phyloP scores from a whole-genome alignment of 345 rosid species.

The Linum trigynum region DNA sequence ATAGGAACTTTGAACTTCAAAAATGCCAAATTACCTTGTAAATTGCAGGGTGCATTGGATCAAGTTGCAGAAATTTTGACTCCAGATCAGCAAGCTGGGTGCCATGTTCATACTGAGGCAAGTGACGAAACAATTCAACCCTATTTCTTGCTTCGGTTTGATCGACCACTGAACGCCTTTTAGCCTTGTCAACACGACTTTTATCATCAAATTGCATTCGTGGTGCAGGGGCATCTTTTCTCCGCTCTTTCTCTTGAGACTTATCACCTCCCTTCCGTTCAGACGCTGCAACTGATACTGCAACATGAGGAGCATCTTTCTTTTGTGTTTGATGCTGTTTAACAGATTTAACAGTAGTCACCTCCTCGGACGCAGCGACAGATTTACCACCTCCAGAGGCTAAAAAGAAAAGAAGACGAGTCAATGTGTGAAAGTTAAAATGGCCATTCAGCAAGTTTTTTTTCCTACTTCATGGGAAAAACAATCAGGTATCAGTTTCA shows the following conservation, averaged over 20 bases:
- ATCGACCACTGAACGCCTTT: constrained; percentile 77
- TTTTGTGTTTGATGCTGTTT: constrained; percentile 14
- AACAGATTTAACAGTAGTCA: constrained; percentile 11
- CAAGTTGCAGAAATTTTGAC: constrained; percentile 60
- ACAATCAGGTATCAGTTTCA: too few relatives aligned
- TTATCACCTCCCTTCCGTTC: constrained; percentile 77
- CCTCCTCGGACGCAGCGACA: constrained; percentile 7
- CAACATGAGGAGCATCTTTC: constrained; percentile 18
- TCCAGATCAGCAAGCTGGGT: constrained; percentile 80
- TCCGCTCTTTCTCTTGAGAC: constrained; percentile 69
- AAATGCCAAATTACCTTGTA: constrained; percentile 46
- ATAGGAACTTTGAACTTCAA: too few relatives aligned
- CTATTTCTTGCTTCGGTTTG: constrained; percentile 82
- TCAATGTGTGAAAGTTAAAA: neutral
- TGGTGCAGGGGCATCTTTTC: constrained; percentile 57
- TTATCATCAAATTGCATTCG: constrained; percentile 75
- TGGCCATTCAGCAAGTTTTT: neutral
- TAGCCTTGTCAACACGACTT: constrained; percentile 54
- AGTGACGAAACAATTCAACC: constrained; percentile 92
- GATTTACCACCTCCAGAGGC: constrained; percentile 32
- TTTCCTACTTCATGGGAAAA: too few relatives aligned
- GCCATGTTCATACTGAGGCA: constrained; percentile 95
- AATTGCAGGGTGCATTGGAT: constrained; percentile 88
- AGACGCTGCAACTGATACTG: constrained; percentile 24
- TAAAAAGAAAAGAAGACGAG: constrained; percentile 14